A percentile compares a stretch with the other conserved stretches of the same genome.
These are phyloP conservation scores for Globisporangium okanoganense DNA, from an alignment of 352 stramenopile species.

Conservation along the genomic window DNA sequence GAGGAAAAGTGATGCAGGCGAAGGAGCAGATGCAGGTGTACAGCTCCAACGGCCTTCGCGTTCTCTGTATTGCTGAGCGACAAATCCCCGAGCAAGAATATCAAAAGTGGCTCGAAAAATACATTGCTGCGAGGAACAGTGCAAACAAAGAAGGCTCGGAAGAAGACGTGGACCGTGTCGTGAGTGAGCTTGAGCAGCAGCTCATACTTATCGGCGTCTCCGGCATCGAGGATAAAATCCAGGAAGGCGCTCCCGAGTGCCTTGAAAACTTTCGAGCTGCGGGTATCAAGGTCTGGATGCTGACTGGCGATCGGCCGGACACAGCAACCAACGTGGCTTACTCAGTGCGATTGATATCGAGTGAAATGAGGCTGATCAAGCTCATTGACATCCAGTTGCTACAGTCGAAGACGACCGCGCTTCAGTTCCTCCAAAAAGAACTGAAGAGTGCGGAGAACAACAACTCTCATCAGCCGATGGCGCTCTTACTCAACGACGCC, in stretches of 20 bases:
- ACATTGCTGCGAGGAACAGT: conserved; percentile 18
- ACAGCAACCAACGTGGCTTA: conserved; percentile 65
- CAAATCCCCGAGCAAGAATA: conserved; percentile 55
- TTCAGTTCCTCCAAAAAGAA: conserved; percentile 27
- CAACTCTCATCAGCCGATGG: conserved; percentile 5
- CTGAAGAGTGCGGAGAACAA: conserved; percentile 12
- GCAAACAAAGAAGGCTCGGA: conserved; percentile 18
- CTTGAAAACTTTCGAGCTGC: conserved; percentile 56
- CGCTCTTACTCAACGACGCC: conserved; percentile 47
- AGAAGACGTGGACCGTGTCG: conserved; percentile 26
- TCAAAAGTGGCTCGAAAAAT: conserved; percentile 36
- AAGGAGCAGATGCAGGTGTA: conserved; percentile 54
- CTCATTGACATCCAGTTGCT: conserved; percentile 27
- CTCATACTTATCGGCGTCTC: conserved; percentile 52
- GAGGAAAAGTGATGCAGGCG: conserved; percentile 22
- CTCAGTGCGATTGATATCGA: conserved; percentile 44
- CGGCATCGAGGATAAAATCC: conserved; percentile 69
- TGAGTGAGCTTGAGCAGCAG: conserved; percentile 42
- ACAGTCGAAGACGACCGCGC: conserved; percentile 15
- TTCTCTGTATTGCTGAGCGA: conserved; percentile 64
- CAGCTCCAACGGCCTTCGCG: conserved; percentile 57
- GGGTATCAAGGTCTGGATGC: conserved; percentile 77
- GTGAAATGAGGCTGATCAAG: conserved; percentile 49
- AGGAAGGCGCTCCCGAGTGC: conserved; percentile 48
- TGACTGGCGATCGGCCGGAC: conserved; percentile 60